These are phyloP conservation scores for Yamadazyma songkhlaensis DNA, from an alignment of 1,139 yeast genomes.

Conservation along the genomic window DNA sequence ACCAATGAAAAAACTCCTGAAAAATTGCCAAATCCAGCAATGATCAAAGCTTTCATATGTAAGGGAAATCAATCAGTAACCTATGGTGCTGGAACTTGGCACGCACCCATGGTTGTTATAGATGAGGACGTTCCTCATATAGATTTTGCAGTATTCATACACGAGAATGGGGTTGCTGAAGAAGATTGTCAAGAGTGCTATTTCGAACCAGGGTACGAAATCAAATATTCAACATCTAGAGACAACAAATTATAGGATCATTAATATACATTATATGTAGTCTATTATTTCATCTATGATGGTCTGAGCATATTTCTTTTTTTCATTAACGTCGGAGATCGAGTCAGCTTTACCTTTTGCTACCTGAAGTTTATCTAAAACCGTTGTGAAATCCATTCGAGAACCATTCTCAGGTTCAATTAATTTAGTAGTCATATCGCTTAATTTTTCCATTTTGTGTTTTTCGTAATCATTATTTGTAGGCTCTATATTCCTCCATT, in stretches of 20 bases:
- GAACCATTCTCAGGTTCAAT: conserved; percentile 12
- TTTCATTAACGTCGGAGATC: conserved; percentile 22
- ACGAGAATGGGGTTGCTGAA: conserved; percentile 74
- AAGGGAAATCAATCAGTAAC: conserved; percentile 87
- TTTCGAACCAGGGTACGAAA: conserved; percentile 56
- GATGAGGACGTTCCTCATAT: conserved; percentile 48
- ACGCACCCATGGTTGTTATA: conserved; percentile 90
- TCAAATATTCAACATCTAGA: conserved; percentile 25
- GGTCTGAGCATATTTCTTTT: conserved; percentile 28
- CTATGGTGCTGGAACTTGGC: conserved; percentile 71
- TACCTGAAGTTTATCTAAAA: conserved; percentile 27
- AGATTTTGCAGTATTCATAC: conserved; percentile 83
- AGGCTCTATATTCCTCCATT: conserved; percentile 29
- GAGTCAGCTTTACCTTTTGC: conserved; percentile 27
- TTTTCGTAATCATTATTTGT: conserved; percentile 12
- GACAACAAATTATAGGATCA: conserved; percentile 14
- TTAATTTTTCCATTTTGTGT: conserved; percentile 20
- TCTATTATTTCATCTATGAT: conserved; percentile 38
- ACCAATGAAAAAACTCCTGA: conserved; percentile 30
- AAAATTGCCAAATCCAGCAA: conserved; percentile 57
- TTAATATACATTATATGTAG: conserved; percentile 21
- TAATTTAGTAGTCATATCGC: conserved; percentile 28
- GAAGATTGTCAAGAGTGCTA: conserved; percentile 84
- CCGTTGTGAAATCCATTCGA: conserved; percentile 22
- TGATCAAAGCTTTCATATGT: conserved; percentile 67